Evolutionary conservation across 495 filamentous ascomycete species (phyloP).

Genomic region (Zalerion maritima): DNA sequence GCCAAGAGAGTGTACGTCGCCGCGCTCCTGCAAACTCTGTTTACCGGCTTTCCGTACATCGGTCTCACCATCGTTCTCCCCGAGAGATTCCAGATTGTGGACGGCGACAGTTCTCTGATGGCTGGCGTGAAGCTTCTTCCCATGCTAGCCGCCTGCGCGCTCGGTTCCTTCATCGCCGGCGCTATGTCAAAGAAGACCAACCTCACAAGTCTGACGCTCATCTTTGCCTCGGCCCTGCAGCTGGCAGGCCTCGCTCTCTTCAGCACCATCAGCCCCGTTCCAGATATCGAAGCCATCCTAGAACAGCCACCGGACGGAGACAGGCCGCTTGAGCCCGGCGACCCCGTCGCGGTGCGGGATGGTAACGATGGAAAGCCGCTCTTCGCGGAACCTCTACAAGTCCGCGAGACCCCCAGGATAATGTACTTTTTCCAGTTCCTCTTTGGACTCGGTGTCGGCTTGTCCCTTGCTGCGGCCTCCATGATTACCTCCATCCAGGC

Average conservation of each 20-base stretch:
- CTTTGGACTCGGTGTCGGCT: constrained; percentile 39
- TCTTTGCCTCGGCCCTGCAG: constrained; percentile 34
- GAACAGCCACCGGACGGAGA: too few relatives aligned
- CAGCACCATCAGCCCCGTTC: constrained; percentile 18
- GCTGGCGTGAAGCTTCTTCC: constrained; percentile 47
- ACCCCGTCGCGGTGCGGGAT: too few relatives aligned
- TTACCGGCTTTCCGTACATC: constrained; percentile 42
- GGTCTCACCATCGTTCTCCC: constrained; percentile 42
- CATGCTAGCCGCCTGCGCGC: constrained; percentile 33
- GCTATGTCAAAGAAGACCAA: constrained; percentile 28
- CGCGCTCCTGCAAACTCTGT: constrained; percentile 33
- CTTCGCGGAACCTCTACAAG: too few relatives aligned
- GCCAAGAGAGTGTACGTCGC: constrained; percentile 21
- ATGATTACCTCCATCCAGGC: constrained; percentile 36
- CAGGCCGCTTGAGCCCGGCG: too few relatives aligned
- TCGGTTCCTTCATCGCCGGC: constrained; percentile 37
- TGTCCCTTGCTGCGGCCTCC: constrained; percentile 33
- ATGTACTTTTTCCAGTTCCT: constrained; percentile 39
- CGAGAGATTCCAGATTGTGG: constrained; percentile 44
- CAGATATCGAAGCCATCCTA: constrained; percentile 14
- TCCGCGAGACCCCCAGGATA: constrained; percentile 11
- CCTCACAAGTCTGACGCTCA: constrained; percentile 34
- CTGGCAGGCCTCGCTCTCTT: constrained; percentile 37
- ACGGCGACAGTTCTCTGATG: constrained; percentile 28
- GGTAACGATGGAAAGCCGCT: too few relatives aligned